A percentile compares a stretch with the other conserved stretches of the same genome.
phyloP scores from a whole-genome alignment of 306 rosid species.

The Clitoria ternatea region DNA sequence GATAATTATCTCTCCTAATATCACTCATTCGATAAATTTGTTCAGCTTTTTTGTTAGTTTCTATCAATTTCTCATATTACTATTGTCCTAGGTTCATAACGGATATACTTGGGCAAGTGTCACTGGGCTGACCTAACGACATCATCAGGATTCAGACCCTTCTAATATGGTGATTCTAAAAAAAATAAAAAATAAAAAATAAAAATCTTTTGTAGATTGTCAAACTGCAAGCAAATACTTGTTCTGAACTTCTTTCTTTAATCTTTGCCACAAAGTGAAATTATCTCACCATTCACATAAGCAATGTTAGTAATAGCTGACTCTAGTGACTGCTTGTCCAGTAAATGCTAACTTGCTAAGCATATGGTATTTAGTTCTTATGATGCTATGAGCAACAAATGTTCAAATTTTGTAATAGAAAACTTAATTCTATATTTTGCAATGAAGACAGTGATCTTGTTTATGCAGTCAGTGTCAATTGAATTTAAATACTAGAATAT shows the following conservation, averaged over 20 bases:
- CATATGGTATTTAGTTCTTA: neutral
- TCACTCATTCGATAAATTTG: neutral
- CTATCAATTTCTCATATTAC: neutral
- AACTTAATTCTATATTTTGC: neutral
- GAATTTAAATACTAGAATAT: neutral
- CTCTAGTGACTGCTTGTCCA: neutral
- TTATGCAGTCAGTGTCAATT: neutral
- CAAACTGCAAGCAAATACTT: slow-evolving; percentile 10
- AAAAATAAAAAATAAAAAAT: neutral
- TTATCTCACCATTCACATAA: slow-evolving; percentile 6
- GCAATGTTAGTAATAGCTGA: neutral
- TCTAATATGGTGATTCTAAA: neutral
- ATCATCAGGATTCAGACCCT: neutral
- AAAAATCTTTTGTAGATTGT: slow-evolving; percentile 11
- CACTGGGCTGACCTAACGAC: neutral
- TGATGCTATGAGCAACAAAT: neutral
- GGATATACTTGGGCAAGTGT: neutral
- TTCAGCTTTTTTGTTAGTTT: neutral
- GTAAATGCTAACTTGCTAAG: neutral
- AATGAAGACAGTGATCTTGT: slow-evolving; percentile 10
- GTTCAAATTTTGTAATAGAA: neutral
- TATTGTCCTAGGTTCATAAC: neutral
- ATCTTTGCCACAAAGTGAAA: neutral
- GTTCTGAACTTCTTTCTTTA: neutral
- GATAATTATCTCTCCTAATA: neutral